Conservation (phyloP, 208 protist species). For the Leishmania turanica region DNA sequence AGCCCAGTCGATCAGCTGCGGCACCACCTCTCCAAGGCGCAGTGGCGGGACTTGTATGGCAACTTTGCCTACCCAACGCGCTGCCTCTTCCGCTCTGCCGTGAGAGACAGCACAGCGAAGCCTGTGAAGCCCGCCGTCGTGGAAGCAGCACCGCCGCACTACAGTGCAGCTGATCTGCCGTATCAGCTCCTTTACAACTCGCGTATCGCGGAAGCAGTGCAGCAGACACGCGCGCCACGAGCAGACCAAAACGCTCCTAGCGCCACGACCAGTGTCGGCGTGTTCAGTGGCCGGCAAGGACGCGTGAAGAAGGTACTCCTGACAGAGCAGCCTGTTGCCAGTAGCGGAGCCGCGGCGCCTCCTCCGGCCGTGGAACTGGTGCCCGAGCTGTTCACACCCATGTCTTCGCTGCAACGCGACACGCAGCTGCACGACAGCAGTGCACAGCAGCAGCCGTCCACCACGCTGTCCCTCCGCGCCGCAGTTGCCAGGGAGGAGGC, state of each 20-base stretch:
- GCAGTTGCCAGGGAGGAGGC: slow-evolving; percentile 31
- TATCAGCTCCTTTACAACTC: slow-evolving; percentile 20
- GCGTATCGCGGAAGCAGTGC: neutral
- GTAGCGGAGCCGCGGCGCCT: neutral
- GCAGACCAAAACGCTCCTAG: neutral
- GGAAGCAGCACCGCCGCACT: neutral
- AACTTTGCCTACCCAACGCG: slow-evolving; percentile 30
- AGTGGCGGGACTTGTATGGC: slow-evolving; percentile 43
- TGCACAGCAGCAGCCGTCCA: neutral
- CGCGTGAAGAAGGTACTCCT: slow-evolving; percentile 23
- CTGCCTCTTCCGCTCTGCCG: slow-evolving; percentile 21
- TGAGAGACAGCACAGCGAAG: neutral
- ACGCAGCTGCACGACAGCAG: slow-evolving; percentile 1
- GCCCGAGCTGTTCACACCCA: slow-evolving; percentile 1
- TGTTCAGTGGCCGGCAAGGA: neutral
- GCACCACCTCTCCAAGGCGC: slow-evolving; percentile 29
- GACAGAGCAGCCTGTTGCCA: slow-evolving; percentile 10
- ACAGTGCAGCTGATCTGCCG: slow-evolving; percentile 6
- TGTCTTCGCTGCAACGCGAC: neutral
- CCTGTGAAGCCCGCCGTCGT: neutral
- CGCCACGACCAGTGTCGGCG: neutral
- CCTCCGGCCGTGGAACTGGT: slow-evolving; percentile 28
- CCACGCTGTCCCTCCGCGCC: slow-evolving; percentile 8
- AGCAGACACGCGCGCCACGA: neutral
- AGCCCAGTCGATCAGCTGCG: slow-evolving; percentile 30